These are phyloP conservation scores for Paecilomyces sp. DNA, from an alignment of 2,329 filamentous ascomycete species.

Conservation along the genomic window DNA sequence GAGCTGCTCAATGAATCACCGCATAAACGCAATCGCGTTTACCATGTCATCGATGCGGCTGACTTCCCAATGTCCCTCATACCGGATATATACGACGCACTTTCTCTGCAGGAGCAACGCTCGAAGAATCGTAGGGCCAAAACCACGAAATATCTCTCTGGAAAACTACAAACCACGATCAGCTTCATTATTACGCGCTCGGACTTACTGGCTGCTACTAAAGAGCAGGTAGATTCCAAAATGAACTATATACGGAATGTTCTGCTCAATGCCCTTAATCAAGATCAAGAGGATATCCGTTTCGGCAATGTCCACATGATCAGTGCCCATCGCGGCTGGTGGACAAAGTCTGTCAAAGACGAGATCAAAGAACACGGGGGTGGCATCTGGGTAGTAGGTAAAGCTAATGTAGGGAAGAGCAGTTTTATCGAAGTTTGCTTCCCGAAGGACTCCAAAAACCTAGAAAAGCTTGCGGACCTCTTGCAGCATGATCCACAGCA, in stretches of 20 bases:
- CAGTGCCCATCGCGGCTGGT: slow-evolving; percentile 81
- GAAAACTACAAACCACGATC: slow-evolving; percentile 68
- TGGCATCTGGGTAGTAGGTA: slow-evolving; percentile 93
- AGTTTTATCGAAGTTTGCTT: slow-evolving; percentile 82
- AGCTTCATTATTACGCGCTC: slow-evolving; percentile 87
- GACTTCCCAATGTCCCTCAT: slow-evolving; percentile 95
- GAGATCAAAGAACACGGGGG: slow-evolving; percentile 78
- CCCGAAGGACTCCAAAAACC: slow-evolving; percentile 59
- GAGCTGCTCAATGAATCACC: slow-evolving; percentile 84
- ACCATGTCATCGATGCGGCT: slow-evolving; percentile 89
- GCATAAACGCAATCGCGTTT: slow-evolving; percentile 86
- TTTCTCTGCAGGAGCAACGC: slow-evolving; percentile 66
- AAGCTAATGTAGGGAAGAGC: slow-evolving; percentile 96
- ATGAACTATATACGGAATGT: slow-evolving; percentile 80
- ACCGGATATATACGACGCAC: slow-evolving; percentile 62
- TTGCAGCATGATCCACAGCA: slow-evolving; percentile 18
- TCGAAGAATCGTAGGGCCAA: slow-evolving; percentile 73
- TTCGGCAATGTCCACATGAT: slow-evolving; percentile 82
- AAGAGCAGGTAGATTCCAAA: slow-evolving; percentile 73
- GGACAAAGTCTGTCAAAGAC: slow-evolving; percentile 79
- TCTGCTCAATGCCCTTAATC: slow-evolving; percentile 67
- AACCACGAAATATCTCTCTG: slow-evolving; percentile 56
- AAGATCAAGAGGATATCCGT: slow-evolving; percentile 61
- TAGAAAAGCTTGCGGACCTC: slow-evolving; percentile 28
- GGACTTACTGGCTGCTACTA: slow-evolving; percentile 76